Conservation (phyloP, 2,329 filamentous ascomycete genomes). For the Neodidymelliopsis sp. region DNA sequence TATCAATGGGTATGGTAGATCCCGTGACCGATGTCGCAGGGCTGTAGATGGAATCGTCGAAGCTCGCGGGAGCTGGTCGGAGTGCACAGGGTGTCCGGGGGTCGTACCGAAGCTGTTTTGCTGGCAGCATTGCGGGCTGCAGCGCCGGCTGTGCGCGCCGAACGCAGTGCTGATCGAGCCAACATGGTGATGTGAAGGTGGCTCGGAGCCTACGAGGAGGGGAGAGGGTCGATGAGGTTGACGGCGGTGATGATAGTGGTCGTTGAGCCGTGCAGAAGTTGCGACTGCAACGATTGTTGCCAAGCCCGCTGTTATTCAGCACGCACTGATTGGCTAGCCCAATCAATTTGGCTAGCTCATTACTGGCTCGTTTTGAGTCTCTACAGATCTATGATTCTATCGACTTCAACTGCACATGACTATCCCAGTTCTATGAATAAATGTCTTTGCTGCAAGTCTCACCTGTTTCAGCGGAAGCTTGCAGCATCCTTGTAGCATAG, state of each 20-base stretch:
- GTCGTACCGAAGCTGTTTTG: slow-evolving; percentile 57
- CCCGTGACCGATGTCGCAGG: slow-evolving; percentile 19
- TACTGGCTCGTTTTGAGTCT: not conserved
- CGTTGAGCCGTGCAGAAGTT: too few species aligned
- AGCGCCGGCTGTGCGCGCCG: slow-evolving; percentile 83
- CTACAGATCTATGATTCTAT: slow-evolving; percentile 9
- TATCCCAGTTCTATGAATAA: not conserved
- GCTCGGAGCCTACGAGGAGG: slow-evolving; percentile 45
- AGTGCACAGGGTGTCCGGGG: slow-evolving; percentile 34
- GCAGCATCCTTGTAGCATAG: too few species aligned
- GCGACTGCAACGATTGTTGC: slow-evolving; percentile 10
- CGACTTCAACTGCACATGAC: slow-evolving; percentile 8
- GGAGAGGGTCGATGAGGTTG: slow-evolving; percentile 47
- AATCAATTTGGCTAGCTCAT: not conserved
- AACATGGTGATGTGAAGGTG: slow-evolving; percentile 73
- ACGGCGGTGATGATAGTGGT: slow-evolving; percentile 40
- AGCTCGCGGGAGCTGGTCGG: slow-evolving; percentile 40
- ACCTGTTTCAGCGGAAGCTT: too few species aligned
- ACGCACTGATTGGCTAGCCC: slow-evolving; percentile 7
- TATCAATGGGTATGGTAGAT: slow-evolving; percentile 36
- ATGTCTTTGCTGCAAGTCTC: not conserved
- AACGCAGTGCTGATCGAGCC: slow-evolving; percentile 89
- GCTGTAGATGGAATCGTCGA: slow-evolving; percentile 31
- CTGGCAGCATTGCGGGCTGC: slow-evolving; percentile 71
- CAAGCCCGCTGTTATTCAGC: slow-evolving; percentile 9